Base-by-base conservation (phyloP, 108 stramenopile species). In the Fragilaria crotonensis region DNA sequence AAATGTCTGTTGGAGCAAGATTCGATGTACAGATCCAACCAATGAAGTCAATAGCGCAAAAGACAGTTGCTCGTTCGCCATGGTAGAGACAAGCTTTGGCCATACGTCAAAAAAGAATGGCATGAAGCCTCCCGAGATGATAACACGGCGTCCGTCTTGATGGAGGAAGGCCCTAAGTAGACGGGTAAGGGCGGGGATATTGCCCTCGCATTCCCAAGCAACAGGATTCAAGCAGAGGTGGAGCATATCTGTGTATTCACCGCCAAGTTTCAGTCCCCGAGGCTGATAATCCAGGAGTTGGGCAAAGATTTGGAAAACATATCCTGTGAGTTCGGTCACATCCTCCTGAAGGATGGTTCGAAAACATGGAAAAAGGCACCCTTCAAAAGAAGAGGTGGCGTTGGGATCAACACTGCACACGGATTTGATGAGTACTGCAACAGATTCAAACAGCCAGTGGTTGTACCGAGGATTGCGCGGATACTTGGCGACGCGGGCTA, bases 271-370 rank as follows among this genome's bases (percentile, higher is more conserved):
- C 21, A 80, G 33, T 52, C 68, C 85, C 27, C 48, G 68, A 3
- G 83, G 74, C 33, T 90, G 70, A 54, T 82, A 94, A 62, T 93
- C 93, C 58, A 97, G 70, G 5, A 99, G 78, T 64, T 95, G 95
- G 0, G 98, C 94, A 25, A 99, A 73, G 21, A 99, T 66, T 69
- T 99, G 98, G 77, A 99, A 97, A 22, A 99, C 98, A 53, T 99
- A 99, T 0, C 97, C 95, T 20, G 89, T 83, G 58, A 99, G 96
- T 72, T 99, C 97, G 21, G 68, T 68, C 33, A 94, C 81, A 55
- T 98, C 97, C 75, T 89, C 77, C 59, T 95, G 93, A 55, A 99
- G 74, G 27, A 99, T 70, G 9, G 70, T 76, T 57, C 95, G 85
- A 63, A 95, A 95, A 4, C 89, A 91, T 4, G 94, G 94, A 73